Evolutionary conservation across 2,329 filamentous ascomycete genomes (phyloP).

Genomic region (Dactylellina leptospora): DNA sequence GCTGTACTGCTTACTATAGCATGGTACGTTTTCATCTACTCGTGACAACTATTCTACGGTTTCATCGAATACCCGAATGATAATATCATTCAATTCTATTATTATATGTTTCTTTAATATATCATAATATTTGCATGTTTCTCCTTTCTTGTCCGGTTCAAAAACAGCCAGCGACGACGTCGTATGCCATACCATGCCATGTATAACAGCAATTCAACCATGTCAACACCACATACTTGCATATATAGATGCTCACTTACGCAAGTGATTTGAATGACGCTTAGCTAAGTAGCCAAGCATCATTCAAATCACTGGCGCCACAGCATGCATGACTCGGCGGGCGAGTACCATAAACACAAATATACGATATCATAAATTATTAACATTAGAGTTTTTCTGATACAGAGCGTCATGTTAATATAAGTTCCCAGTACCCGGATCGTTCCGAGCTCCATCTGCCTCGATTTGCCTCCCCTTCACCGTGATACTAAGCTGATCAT

Average conservation of each 20-base stretch:
- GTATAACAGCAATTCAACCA: no score
- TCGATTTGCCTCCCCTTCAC: neutral
- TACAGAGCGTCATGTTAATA: constrained; percentile 20
- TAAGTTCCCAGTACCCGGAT: constrained; percentile 39
- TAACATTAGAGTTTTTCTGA: constrained; percentile 5
- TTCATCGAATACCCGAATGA: neutral
- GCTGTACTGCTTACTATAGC: no score
- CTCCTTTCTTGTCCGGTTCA: neutral
- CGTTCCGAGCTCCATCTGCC: constrained; percentile 41
- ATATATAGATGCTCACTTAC: no score
- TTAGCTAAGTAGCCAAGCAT: constrained; percentile 6
- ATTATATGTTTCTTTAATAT: no score
- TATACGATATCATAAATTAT: constrained; percentile 31
- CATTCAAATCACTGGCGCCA: neutral
- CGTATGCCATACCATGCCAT: neutral
- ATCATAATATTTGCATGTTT: neutral
- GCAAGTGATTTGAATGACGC: neutral
- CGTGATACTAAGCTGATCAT: neutral
- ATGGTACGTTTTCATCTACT: constrained; percentile 13
- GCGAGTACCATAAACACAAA: constrained; percentile 2
- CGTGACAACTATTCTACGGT: neutral
- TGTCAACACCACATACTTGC: neutral
- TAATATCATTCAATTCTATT: no score
- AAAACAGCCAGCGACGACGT: neutral
- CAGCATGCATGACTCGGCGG: neutral